These are phyloP conservation scores for Aspergillus ochraceoroseus DNA, from an alignment of 2,329 filamentous ascomycete genomes.

Conservation along the genomic window DNA sequence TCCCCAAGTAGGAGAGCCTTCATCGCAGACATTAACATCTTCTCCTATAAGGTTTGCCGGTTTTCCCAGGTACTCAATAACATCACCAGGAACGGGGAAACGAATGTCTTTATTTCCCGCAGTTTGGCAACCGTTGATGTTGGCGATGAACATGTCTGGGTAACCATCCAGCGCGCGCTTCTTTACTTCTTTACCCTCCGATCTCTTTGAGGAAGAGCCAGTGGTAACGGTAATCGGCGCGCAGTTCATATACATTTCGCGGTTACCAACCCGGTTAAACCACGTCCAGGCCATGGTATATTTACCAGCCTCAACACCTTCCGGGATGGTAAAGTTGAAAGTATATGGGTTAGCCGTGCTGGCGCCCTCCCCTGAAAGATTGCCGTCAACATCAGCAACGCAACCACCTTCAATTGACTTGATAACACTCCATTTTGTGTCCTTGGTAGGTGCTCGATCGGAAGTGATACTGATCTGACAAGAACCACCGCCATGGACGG, in stretches of 20 bases:
- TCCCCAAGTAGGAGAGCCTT: constrained; percentile 30
- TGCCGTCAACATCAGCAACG: constrained; percentile 60
- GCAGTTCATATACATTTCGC: constrained; percentile 98
- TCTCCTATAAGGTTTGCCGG: constrained; percentile 33
- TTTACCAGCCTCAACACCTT: constrained; percentile 66
- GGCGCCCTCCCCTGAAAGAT: constrained; percentile 52
- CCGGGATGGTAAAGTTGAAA: constrained; percentile 68
- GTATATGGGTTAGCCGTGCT: constrained; percentile 47
- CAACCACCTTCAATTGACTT: constrained; percentile 84
- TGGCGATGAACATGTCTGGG: constrained; percentile 71
- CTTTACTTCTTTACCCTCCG: constrained; percentile 33
- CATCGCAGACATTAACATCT: constrained; percentile 30
- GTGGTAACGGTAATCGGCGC: constrained; percentile 64
- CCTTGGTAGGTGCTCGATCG: constrained; percentile 62
- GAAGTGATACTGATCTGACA: constrained; percentile 86
- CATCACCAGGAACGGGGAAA: constrained; percentile 65
- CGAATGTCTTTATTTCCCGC: constrained; percentile 52
- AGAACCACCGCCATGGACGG: constrained; percentile 83
- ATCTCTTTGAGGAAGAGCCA: constrained; percentile 45
- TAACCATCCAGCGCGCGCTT: constrained; percentile 55
- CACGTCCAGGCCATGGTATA: constrained; percentile 88
- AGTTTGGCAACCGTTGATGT: constrained; percentile 60
- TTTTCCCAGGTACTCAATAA: constrained; percentile 50
- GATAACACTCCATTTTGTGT: constrained; percentile 79
- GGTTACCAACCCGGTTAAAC: constrained; percentile 88